A percentile compares a stretch with the other conserved stretches of the same genome.
These are phyloP conservation scores for Macrolepiota dolichaula DNA, from an alignment of 768 basidiomycete genomes.

Conservation along the genomic window DNA sequence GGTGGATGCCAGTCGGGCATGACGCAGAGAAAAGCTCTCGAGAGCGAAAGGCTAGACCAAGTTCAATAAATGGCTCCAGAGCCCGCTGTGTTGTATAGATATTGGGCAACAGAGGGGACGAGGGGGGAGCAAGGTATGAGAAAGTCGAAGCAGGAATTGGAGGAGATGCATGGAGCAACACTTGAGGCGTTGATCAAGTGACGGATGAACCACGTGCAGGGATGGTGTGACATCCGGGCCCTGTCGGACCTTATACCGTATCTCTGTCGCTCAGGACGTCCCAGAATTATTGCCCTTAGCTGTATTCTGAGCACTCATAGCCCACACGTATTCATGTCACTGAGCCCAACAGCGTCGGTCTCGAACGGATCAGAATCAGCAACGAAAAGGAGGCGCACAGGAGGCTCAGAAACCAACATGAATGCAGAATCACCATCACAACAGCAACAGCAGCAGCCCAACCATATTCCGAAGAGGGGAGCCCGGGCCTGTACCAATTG, in stretches of 20 bases:
- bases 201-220: conserved; percentile 25
- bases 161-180: conserved; percentile 9
- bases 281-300: conserved; percentile 15
- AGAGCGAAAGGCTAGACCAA: background rate
- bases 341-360: conserved; percentile 57
- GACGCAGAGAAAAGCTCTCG: background rate
- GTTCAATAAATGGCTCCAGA: background rate
- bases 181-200: conserved; percentile 24
- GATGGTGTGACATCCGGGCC: conserved; percentile 15
- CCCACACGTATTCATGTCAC: conserved; percentile 45
- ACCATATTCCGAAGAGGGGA: conserved; percentile 88
- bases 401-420: conserved; percentile 32
- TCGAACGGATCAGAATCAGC: conserved; percentile 54
- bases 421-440: conserved; percentile 30
- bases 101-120: background rate
- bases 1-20: background rate
- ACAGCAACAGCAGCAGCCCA: conserved; percentile 25
- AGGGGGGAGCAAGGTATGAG: background rate
- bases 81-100: no score
- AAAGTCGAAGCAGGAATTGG: conserved; percentile 10
- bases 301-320: conserved; percentile 10
- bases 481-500: conserved; percentile 86
- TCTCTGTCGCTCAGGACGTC: conserved; percentile 12
- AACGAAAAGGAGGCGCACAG: conserved; percentile 57
- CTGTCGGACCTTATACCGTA: conserved; percentile 24